Percentiles rank a stretch among this genome's conserved stretches.
These are phyloP conservation scores for Sporodiniella umbellata DNA, from an alignment of 371 early-diverging fungal genomes.

Conservation along the genomic window DNA sequence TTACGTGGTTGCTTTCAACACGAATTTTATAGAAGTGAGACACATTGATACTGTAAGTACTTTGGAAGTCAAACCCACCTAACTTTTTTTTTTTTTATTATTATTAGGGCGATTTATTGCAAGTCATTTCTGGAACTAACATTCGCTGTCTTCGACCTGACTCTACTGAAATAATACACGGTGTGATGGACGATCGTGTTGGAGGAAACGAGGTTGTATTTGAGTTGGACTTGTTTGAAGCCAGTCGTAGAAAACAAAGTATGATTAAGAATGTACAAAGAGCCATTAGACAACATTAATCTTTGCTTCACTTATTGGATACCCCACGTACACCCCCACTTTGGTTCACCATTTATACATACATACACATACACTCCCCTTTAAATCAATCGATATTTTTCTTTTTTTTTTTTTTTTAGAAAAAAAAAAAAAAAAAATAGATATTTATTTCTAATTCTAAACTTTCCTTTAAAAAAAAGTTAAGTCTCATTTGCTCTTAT, in stretches of 20 bases:
- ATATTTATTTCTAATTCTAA: background rate
- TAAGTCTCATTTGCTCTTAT: background rate
- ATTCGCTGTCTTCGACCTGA: constrained; percentile 58
- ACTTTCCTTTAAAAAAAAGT: background rate
- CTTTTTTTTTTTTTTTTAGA: background rate
- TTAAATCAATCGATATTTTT: background rate
- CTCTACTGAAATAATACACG: constrained; percentile 48
- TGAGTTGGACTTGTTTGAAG: constrained; percentile 31
- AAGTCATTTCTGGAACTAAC: constrained; percentile 62
- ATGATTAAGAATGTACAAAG: constrained; percentile 19
- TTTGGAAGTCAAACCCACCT: too few species aligned
- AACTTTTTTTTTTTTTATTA: background rate
- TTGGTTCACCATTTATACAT: background rate
- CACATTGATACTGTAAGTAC: constrained; percentile 67
- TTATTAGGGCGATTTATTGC: constrained; percentile 53
- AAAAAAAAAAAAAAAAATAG: background rate
- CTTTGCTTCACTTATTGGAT: background rate
- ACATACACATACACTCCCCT: background rate
- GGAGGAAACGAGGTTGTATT: constrained; percentile 35
- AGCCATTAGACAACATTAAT: background rate
- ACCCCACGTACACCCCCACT: background rate
- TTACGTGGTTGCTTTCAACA: constrained; percentile 85
- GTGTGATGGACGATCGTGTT: constrained; percentile 51
- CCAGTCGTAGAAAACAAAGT: constrained; percentile 16
- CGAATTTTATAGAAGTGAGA: constrained; percentile 85